These are phyloP conservation scores for Lathyrus aphaca DNA, from an alignment of 306 rosid species.

Conservation along the genomic window DNA sequence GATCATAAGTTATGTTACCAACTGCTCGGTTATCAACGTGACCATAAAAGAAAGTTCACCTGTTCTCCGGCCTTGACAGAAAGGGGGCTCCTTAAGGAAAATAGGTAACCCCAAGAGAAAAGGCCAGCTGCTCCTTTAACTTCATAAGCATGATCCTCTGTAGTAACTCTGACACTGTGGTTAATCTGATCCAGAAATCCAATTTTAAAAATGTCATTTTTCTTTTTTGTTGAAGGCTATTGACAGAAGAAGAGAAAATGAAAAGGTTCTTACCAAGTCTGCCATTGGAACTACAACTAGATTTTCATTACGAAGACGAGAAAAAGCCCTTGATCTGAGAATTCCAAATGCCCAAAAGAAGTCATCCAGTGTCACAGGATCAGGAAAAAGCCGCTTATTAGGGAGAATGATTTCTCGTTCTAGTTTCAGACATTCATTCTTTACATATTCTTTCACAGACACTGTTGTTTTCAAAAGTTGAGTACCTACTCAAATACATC, in stretches of 20 bases:
- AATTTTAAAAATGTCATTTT: conserved; percentile 30
- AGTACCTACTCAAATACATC: conserved; percentile 64
- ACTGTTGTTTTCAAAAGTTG: conserved; percentile 87
- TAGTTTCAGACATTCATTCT: conserved; percentile 68
- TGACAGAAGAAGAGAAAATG: conserved; percentile 10
- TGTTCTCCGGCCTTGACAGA: conserved; percentile 90
- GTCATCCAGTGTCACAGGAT: conserved; percentile 78
- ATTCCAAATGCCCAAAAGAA: conserved; percentile 98
- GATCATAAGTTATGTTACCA: conserved; percentile 20
- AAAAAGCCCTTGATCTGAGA: conserved; percentile 94
- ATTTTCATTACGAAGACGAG: conserved; percentile 82
- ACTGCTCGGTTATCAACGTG: not conserved
- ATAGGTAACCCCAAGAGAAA: conserved; percentile 87
- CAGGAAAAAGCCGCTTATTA: conserved; percentile 74
- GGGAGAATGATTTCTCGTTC: conserved; percentile 80
- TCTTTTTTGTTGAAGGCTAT: not conserved
- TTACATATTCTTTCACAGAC: conserved; percentile 82
- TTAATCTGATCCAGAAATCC: conserved; percentile 64
- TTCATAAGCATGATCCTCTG: conserved; percentile 86
- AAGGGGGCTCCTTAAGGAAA: conserved; percentile 76
- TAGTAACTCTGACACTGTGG: conserved; percentile 71
- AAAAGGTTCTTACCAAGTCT: conserved; percentile 71
- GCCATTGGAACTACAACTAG: conserved; percentile 84
- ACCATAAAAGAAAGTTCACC: conserved; percentile 47
- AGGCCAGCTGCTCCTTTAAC: conserved; percentile 90